Evolutionary conservation across 371 early-diverging fungal genomes (phyloP).

Genomic region (Nematocida parisii): DNA sequence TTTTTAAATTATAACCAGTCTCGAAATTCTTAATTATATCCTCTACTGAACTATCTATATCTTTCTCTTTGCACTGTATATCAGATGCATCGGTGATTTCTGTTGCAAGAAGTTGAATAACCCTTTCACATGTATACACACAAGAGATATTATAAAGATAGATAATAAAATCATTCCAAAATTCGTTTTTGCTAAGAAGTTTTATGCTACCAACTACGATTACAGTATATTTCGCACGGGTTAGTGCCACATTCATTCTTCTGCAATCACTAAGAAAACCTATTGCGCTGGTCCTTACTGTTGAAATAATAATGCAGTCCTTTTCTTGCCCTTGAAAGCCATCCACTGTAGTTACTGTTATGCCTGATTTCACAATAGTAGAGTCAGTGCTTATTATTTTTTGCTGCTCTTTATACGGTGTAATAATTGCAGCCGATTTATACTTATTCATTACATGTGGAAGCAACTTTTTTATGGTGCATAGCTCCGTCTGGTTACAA

Average conservation of each 20-base stretch:
- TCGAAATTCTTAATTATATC: no score
- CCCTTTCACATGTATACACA: no score
- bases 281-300: constrained; percentile 81
- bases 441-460: constrained; percentile 6
- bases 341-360: constrained; percentile 85
- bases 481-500: constrained; percentile 14
- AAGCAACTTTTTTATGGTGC: not conserved
- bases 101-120: no score
- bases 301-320: constrained; percentile 78
- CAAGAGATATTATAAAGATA: not conserved
- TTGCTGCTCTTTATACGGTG: constrained; percentile 97
- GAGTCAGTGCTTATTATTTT: constrained; percentile 79
- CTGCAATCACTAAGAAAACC: constrained; percentile 85
- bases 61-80: no score
- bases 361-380: constrained; percentile 62
- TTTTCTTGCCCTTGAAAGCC: constrained; percentile 98
- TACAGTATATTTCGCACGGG: constrained; percentile 80
- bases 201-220: constrained; percentile 78
- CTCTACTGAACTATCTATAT: no score
- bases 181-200: constrained; percentile 19
- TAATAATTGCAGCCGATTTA: constrained; percentile 82
- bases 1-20: no score
- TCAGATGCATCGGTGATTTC: no score
- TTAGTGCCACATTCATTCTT: constrained; percentile 88
- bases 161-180: constrained; percentile 17